Conservation (phyloP, 208 protist species). For the Crithidia sp. region DNA sequence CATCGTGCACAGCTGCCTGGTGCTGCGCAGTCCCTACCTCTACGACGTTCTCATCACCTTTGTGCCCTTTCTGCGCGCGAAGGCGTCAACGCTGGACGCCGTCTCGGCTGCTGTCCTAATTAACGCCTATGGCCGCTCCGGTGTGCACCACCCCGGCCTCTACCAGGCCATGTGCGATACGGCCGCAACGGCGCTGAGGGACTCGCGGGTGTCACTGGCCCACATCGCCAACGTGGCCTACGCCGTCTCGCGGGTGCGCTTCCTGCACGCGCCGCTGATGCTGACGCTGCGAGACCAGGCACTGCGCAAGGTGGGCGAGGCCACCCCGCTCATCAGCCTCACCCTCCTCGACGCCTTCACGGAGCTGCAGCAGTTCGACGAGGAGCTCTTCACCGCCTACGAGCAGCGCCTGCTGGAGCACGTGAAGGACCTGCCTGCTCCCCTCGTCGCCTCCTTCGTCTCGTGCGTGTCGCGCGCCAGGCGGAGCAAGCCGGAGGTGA, state of each 20-base stretch:
- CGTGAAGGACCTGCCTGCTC: conserved; percentile 54
- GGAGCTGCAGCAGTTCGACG: conserved; percentile 75
- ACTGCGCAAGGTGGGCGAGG: conserved; percentile 47
- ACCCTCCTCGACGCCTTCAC: conserved; percentile 87
- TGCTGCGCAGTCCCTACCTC: conserved; percentile 71
- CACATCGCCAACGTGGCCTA: conserved; percentile 89
- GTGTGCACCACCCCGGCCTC: conserved; percentile 73
- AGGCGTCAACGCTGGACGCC: conserved; percentile 57
- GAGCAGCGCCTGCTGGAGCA: conserved; percentile 71
- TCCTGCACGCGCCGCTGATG: conserved; percentile 70
- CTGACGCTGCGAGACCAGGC: conserved; percentile 79
- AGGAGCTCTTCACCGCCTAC: conserved; percentile 71
- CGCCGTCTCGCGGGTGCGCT: conserved; percentile 79
- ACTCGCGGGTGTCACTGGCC: conserved; percentile 67
- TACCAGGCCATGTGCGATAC: conserved; percentile 77
- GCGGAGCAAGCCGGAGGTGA: conserved; percentile 43
- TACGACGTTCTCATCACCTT: conserved; percentile 88
- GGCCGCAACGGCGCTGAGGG: conserved; percentile 59
- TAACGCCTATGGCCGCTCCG: conserved; percentile 90
- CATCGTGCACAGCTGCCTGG: conserved; percentile 83
- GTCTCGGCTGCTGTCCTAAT: conserved; percentile 82
- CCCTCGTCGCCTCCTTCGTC: conserved; percentile 77
- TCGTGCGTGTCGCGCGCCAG: conserved; percentile 61
- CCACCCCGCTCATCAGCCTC: conserved; percentile 64
- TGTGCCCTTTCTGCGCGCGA: conserved; percentile 54